A percentile compares a stretch with the other conserved stretches of the same genome.
Evolutionary conservation across 257 asterid species (phyloP).

Genomic region (Galeopsis tetrahit): DNA sequence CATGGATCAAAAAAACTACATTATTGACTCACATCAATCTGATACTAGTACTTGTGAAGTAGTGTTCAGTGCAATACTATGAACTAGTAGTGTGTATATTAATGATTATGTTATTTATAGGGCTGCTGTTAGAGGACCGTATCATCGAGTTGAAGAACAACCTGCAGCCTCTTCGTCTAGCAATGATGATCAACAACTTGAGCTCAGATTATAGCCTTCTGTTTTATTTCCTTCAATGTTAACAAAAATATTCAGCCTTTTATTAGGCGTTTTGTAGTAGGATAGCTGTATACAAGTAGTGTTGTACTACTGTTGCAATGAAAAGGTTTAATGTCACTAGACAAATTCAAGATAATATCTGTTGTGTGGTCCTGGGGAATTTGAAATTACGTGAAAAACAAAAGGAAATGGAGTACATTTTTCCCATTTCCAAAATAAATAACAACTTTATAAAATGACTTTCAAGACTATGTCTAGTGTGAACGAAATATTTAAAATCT

Average conservation of each 20-base stretch:
- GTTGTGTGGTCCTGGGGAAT: background rate
- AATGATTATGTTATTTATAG: too few species aligned
- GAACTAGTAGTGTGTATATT: too few species aligned
- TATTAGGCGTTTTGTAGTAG: slow-evolving; percentile 1
- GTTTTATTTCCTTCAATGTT: background rate
- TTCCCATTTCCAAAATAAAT: too few species aligned
- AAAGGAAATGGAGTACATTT: background rate
- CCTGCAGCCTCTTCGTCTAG: slow-evolving; percentile 38
- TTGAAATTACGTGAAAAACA: background rate
- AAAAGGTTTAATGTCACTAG: background rate
- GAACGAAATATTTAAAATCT: too few species aligned
- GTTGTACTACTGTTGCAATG: background rate
- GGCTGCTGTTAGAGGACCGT: slow-evolving; percentile 64
- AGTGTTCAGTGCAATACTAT: too few species aligned
- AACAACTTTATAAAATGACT: too few species aligned
- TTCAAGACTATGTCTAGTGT: too few species aligned
- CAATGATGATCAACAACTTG: slow-evolving; percentile 60
- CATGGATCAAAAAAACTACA: too few species aligned
- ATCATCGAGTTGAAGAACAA: slow-evolving; percentile 55
- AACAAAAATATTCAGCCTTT: background rate
- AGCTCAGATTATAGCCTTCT: slow-evolving; percentile 56
- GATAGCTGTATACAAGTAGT: background rate
- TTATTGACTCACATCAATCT: too few species aligned
- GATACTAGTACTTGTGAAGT: too few species aligned
- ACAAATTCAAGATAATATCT: background rate